Percentiles rank a stretch among this genome's conserved stretches.
phyloP scores from a whole-genome alignment of 2,329 filamentous ascomycete genomes.

The Diaporthe sp. region DNA sequence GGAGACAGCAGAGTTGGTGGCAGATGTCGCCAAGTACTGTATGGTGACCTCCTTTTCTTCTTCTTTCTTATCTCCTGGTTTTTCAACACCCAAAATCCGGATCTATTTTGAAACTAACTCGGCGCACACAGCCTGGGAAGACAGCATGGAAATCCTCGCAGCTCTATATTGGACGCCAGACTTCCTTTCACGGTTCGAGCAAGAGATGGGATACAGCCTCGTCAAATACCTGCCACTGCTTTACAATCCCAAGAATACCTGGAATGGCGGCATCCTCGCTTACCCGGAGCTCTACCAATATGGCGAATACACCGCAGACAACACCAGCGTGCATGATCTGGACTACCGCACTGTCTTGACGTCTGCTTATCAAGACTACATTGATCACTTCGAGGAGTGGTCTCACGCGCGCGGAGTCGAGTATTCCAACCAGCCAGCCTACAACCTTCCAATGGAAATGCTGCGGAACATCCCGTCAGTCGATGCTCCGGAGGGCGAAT shows the following conservation, averaged over 20 bases:
- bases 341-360: conserved; percentile 20
- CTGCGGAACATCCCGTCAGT: conserved; percentile 52
- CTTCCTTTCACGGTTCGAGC: conserved; percentile 49
- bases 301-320: conserved; percentile 20
- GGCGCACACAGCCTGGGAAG: conserved; percentile 47
- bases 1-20: conserved; percentile 7
- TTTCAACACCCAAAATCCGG: rapidly evolving
- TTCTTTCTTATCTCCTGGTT: too few species aligned
- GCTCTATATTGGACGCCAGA: conserved; percentile 54
- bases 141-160: conserved; percentile 51
- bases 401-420: conserved; percentile 49
- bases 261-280: not conserved
- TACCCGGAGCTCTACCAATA: conserved; percentile 30
- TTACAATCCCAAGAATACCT: conserved; percentile 19
- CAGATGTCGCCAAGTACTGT: conserved; percentile 27
- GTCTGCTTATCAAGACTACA: conserved; percentile 45
- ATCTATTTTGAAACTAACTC: not conserved
- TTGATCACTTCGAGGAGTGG: conserved; percentile 50
- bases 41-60: not conserved
- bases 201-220: conserved; percentile 51
- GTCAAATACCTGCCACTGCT: conserved; percentile 51
- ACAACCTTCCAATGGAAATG: conserved; percentile 60
- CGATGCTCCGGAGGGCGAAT: conserved; percentile 57
- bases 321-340: conserved; percentile 16
- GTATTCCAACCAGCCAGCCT: conserved; percentile 55